These are phyloP conservation scores for Cyclotella baltica DNA, from an alignment of 108 stramenopile genomes.

Conservation along the genomic window DNA sequence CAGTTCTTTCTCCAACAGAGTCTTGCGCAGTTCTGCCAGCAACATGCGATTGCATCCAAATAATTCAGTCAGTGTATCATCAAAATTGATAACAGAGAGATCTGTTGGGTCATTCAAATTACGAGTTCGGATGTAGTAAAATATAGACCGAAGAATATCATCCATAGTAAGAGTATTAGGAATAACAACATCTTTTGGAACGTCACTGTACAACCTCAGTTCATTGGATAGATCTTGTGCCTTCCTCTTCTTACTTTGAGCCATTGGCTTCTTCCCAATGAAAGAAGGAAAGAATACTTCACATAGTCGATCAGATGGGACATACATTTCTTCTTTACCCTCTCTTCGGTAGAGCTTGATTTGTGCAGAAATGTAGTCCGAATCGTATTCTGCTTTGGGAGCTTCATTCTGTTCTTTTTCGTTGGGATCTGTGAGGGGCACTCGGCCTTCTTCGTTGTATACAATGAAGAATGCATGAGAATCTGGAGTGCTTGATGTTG, in stretches of 20 bases:
- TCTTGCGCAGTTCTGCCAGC: conserved; percentile 61
- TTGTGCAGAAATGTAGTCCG: conserved; percentile 59
- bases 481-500: conserved; percentile 52
- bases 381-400: conserved; percentile 41
- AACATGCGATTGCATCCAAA: conserved; percentile 75
- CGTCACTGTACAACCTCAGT: conserved; percentile 13
- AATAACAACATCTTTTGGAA: conserved; percentile 63
- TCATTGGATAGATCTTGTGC: not conserved
- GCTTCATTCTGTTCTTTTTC: conserved; percentile 18
- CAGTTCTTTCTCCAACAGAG: conserved; percentile 63
- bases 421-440: conserved; percentile 31
- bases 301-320: conserved; percentile 58
- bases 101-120: conserved; percentile 66
- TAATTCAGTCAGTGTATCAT: conserved; percentile 60
- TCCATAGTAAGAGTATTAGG: conserved; percentile 74
- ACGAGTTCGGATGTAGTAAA: conserved; percentile 69
- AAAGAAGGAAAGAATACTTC: conserved; percentile 72
- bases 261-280: conserved; percentile 25
- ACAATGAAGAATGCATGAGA: conserved; percentile 68
- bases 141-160: conserved; percentile 68
- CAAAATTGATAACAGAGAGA: conserved; percentile 66
- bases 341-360: conserved; percentile 55
- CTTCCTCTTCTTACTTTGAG: conserved; percentile 42
- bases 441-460: conserved; percentile 40
- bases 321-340: conserved; percentile 47